phyloP scores from a whole-genome alignment of 2,329 filamentous ascomycete species.

The Penicillium brevicompactum region DNA sequence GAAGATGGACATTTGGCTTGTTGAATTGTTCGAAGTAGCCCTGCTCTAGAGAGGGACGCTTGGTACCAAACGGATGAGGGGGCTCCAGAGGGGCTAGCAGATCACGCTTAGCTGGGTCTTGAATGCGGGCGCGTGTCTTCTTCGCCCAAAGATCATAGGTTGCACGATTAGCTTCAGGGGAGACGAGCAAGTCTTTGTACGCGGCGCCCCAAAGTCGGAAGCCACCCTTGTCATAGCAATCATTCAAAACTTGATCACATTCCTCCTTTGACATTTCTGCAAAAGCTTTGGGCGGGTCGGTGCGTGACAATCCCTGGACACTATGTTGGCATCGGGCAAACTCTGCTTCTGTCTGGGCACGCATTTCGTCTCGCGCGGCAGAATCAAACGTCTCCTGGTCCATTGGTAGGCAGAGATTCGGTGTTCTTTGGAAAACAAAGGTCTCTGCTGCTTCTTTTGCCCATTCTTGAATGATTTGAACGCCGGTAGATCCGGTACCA shows the following conservation, averaged over 20 bases:
- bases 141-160: conserved; percentile 60
- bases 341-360: conserved; percentile 49
- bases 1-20: conserved; percentile 49
- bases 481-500: conserved; percentile 57
- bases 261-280: conserved; percentile 51
- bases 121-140: conserved; percentile 50
- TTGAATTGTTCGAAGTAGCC: conserved; percentile 56
- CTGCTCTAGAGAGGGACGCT: conserved; percentile 53
- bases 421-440: conserved; percentile 62
- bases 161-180: conserved; percentile 52
- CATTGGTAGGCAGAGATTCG: conserved; percentile 67
- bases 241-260: conserved; percentile 52
- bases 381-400: conserved; percentile 50
- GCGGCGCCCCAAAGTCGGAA: conserved; percentile 55
- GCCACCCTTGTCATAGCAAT: conserved; percentile 55
- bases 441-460: conserved; percentile 56
- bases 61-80: conserved; percentile 59
- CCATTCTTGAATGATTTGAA: conserved; percentile 61
- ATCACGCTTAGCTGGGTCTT: conserved; percentile 53
- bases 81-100: conserved; percentile 56
- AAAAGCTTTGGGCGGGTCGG: conserved; percentile 52
- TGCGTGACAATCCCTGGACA: conserved; percentile 42
- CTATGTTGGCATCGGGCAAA: conserved; percentile 41
- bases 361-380: conserved; percentile 52
- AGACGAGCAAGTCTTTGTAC: conserved; percentile 55